A percentile compares a stretch with the other conserved stretches of the same genome.
phyloP scores from a whole-genome alignment of 192 early-diverging fungal genomes.

The Coemansia sp. region DNA sequence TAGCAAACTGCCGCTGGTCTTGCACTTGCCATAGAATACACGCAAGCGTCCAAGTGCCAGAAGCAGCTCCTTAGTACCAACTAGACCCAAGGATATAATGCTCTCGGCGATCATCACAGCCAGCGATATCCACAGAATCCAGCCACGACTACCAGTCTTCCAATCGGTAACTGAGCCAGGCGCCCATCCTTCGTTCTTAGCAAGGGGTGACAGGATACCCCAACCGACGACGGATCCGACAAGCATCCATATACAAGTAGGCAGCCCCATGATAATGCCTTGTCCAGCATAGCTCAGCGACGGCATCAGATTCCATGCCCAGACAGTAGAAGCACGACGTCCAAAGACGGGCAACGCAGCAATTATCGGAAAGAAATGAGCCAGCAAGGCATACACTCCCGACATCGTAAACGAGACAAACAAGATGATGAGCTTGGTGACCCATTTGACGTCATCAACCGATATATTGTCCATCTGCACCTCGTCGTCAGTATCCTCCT shows the following conservation, averaged over 20 bases:
- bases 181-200: slow-evolving; percentile 72
- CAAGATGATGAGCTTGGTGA: slow-evolving; percentile 60
- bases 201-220: slow-evolving; percentile 73
- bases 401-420: slow-evolving; percentile 64
- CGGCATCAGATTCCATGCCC: slow-evolving; percentile 74
- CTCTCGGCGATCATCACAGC: slow-evolving; percentile 81
- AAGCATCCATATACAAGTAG: slow-evolving; percentile 73
- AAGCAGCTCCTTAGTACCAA: slow-evolving; percentile 52
- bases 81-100: slow-evolving; percentile 62
- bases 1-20: not conserved
- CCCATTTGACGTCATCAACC: slow-evolving; percentile 62
- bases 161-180: slow-evolving; percentile 69
- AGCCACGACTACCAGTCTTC: slow-evolving; percentile 71
- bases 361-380: slow-evolving; percentile 64
- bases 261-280: slow-evolving; percentile 82
- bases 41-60: slow-evolving; percentile 11
- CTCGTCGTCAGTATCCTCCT: not conserved
- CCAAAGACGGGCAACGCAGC: slow-evolving; percentile 62
- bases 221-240: slow-evolving; percentile 72
- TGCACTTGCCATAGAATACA: not conserved
- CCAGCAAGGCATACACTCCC: slow-evolving; percentile 64
- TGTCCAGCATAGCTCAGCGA: slow-evolving; percentile 78
- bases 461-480: not conserved
- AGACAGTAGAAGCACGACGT: slow-evolving; percentile 56
- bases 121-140: slow-evolving; percentile 82